Percentiles rank a stretch among this genome's conserved stretches.
Evolutionary conservation across 257 asterid species (phyloP).

Genomic region (Gardenia jasminoides): DNA sequence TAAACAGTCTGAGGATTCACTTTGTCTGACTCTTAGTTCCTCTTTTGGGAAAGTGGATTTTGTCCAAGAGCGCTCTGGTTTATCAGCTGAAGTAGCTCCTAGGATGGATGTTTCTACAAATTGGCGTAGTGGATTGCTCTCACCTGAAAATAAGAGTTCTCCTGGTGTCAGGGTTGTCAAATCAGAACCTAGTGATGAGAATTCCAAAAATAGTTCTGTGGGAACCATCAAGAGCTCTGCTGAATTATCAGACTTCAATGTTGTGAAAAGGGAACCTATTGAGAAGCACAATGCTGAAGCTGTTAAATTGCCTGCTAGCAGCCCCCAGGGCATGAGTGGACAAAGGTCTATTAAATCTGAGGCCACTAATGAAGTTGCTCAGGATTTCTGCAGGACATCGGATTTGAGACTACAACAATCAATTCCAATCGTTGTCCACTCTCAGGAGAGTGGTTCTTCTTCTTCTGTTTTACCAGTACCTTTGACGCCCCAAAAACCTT

Average conservation of each 20-base stretch:
- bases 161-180: constrained; percentile 41
- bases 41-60: constrained; percentile 30
- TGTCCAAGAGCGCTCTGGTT: constrained; percentile 26
- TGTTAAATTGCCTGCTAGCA: constrained; percentile 25
- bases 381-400: constrained; percentile 23
- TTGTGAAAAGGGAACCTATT: constrained; percentile 44
- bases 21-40: constrained; percentile 64
- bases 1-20: constrained; percentile 47
- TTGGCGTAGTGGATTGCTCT: constrained; percentile 26
- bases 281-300: constrained; percentile 33
- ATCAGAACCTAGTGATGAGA: constrained; percentile 65
- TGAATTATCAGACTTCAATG: constrained; percentile 33
- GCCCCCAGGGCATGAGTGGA: constrained; percentile 37
- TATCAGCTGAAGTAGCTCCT: constrained; percentile 26
- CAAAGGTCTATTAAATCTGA: constrained; percentile 53
- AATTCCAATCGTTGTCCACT: constrained; percentile 41
- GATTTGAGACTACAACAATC: constrained; percentile 29
- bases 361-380: constrained; percentile 36
- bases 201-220: constrained; percentile 32
- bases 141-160: constrained; percentile 29
- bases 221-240: constrained; percentile 35
- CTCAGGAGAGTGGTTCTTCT: constrained; percentile 51
- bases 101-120: constrained; percentile 20
- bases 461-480: constrained; percentile 45
- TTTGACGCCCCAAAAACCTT: constrained; percentile 46